These are phyloP conservation scores for Cerioporus squamosus DNA, from an alignment of 1,284 basidiomycete species.

Conservation along the genomic window DNA sequence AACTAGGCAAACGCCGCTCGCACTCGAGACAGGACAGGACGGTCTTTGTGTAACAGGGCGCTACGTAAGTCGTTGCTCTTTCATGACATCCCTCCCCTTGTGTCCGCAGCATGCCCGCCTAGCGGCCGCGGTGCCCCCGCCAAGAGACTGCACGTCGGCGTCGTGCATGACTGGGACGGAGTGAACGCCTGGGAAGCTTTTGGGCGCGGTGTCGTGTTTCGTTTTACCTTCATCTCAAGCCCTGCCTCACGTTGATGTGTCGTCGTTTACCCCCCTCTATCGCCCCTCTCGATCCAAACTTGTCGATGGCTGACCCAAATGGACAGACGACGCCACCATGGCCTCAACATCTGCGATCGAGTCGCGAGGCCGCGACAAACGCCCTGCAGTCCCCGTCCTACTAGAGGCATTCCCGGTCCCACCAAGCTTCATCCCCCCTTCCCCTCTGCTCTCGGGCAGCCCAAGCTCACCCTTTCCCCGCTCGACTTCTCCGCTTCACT, in stretches of 20 bases:
- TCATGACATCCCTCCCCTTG: slow-evolving; percentile 6
- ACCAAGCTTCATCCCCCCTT: slow-evolving; percentile 52
- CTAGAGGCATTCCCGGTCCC: slow-evolving; percentile 56
- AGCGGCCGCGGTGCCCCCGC: not conserved
- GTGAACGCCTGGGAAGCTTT: not conserved
- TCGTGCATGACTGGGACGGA: too few species aligned
- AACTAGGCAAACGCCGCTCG: slow-evolving; percentile 8
- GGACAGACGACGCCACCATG: slow-evolving; percentile 24
- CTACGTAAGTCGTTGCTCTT: slow-evolving; percentile 22
- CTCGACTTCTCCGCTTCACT: slow-evolving; percentile 15
- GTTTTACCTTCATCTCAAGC: not conserved
- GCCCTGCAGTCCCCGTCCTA: slow-evolving; percentile 42
- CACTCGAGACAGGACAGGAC: slow-evolving; percentile 2
- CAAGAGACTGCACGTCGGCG: not conserved
- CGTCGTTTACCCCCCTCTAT: not conserved
- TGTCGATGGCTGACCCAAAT: not conserved
- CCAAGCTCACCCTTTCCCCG: slow-evolving; percentile 15
- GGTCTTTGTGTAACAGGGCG: slow-evolving; percentile 4
- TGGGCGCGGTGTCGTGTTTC: not conserved
- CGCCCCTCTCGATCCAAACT: not conserved
- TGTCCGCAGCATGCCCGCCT: not conserved
- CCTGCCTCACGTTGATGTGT: not conserved
- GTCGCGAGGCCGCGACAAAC: slow-evolving; percentile 27
- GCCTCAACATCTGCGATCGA: slow-evolving; percentile 24
- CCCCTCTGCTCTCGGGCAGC: slow-evolving; percentile 29